Percentiles rank a stretch among this genome's conserved stretches.
Conservation (phyloP, 129 eudicot genomes). For the Ambrosia trifida region DNA sequence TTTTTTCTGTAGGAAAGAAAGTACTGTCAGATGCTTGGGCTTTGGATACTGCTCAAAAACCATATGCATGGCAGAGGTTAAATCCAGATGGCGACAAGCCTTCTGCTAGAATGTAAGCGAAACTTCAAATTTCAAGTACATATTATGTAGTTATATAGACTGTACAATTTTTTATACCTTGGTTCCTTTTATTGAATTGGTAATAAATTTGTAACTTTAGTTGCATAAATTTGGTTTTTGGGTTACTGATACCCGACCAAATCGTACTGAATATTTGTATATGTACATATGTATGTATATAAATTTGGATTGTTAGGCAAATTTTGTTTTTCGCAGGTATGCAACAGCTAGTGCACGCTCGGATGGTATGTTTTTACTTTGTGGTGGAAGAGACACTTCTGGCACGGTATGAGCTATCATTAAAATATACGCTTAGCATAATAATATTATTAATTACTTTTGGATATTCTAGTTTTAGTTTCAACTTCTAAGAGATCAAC, state of each 20-base stretch:
- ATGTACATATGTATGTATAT: slow-evolving; percentile 1
- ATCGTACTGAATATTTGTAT: not conserved
- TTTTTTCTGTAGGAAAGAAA: slow-evolving; percentile 66
- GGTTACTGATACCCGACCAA: not conserved
- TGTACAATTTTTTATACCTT: not conserved
- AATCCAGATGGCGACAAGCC: slow-evolving; percentile 96
- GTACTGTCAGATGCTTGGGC: slow-evolving; percentile 95
- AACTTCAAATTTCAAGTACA: slow-evolving; percentile 7
- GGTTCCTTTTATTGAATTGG: not conserved
- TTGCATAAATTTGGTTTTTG: not conserved
- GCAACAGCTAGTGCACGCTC: slow-evolving; percentile 97
- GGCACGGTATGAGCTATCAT: slow-evolving; percentile 9
- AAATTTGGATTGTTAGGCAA: not conserved
- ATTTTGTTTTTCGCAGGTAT: slow-evolving; percentile 55
- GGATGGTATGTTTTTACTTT: slow-evolving; percentile 50
- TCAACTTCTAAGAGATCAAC: slow-evolving; percentile 1
- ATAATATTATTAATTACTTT: not conserved
- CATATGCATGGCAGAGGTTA: slow-evolving; percentile 89
- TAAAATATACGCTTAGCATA: not conserved
- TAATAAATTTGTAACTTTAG: not conserved
- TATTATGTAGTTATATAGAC: not conserved
- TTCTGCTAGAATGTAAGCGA: slow-evolving; percentile 92
- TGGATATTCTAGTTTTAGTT: not conserved
- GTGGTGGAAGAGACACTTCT: slow-evolving; percentile 11
- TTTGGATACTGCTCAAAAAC: slow-evolving; percentile 95